These are phyloP conservation scores for Logfia minima DNA, from an alignment of 129 eudicot genomes.

Conservation along the genomic window DNA sequence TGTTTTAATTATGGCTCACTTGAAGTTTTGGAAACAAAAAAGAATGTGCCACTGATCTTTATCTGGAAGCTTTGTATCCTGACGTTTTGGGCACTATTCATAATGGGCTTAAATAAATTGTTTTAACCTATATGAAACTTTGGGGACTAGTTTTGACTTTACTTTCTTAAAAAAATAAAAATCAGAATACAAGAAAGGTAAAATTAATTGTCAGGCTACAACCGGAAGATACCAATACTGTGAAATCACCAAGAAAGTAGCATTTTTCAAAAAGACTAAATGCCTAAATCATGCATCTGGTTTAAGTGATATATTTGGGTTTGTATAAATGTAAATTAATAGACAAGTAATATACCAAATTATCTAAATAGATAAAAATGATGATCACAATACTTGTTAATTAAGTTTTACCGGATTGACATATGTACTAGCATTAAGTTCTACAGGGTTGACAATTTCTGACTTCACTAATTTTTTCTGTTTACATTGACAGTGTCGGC, in stretches of 20 bases:
- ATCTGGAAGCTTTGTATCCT: neutral
- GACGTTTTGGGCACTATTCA: neutral
- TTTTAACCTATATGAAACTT: neutral
- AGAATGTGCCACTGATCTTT: neutral
- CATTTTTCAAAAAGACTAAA: neutral
- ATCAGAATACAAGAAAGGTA: too few species aligned
- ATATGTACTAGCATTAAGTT: neutral
- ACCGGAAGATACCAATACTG: neutral
- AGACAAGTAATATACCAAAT: neutral
- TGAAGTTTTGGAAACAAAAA: neutral
- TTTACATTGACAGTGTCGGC: slow-evolving; percentile 57
- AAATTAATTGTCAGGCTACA: neutral
- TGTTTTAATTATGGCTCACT: neutral
- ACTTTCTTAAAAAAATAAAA: neutral
- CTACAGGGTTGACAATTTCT: neutral
- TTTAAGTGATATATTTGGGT: neutral
- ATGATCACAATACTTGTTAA: neutral
- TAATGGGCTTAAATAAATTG: neutral
- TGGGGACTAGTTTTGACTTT: neutral
- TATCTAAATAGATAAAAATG: neutral
- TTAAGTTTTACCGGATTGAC: neutral
- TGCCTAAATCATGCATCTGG: neutral
- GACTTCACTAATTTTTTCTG: neutral
- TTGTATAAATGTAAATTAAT: neutral
- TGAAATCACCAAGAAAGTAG: neutral